Conservation (phyloP, 2,329 filamentous ascomycete species). For the Claviceps sp. region DNA sequence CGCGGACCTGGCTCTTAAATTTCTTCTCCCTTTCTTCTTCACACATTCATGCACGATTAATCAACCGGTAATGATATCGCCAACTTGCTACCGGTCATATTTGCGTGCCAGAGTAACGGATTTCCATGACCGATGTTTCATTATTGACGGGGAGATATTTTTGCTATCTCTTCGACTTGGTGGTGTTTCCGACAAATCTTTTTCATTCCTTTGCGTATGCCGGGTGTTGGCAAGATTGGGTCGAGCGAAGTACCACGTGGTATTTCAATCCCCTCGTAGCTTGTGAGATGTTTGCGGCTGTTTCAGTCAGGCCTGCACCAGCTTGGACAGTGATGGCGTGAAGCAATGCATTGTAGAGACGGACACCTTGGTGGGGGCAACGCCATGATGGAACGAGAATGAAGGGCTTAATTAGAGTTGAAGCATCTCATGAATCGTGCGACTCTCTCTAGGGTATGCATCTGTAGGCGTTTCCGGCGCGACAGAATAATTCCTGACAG, state of each 20-base stretch:
- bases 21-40: conserved; percentile 12
- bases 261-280: too few species aligned
- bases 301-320: too few species aligned
- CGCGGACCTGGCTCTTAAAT: neutral
- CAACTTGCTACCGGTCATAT: conserved; percentile 46
- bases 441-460: too few species aligned
- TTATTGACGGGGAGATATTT: conserved; percentile 9
- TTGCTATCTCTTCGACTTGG: conserved; percentile 13
- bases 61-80: conserved; percentile 40
- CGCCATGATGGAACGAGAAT: too few species aligned
- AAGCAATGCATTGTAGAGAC: too few species aligned
- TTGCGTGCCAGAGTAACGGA: conserved; percentile 42
- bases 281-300: too few species aligned
- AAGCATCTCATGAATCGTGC: too few species aligned
- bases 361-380: too few species aligned
- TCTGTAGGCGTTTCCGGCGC: too few species aligned
- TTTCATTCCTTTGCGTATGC: neutral
- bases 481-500: neutral
- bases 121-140: conserved; percentile 14
- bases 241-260: neutral
- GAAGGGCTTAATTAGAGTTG: too few species aligned
- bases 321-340: too few species aligned
- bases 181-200: conserved; percentile 19
- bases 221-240: neutral
- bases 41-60: conserved; percentile 40